Percentiles rank a stretch among this genome's conserved stretches.
phyloP scores from a whole-genome alignment of 1,139 yeast genomes.

The Blastobotrys arbuscula region DNA sequence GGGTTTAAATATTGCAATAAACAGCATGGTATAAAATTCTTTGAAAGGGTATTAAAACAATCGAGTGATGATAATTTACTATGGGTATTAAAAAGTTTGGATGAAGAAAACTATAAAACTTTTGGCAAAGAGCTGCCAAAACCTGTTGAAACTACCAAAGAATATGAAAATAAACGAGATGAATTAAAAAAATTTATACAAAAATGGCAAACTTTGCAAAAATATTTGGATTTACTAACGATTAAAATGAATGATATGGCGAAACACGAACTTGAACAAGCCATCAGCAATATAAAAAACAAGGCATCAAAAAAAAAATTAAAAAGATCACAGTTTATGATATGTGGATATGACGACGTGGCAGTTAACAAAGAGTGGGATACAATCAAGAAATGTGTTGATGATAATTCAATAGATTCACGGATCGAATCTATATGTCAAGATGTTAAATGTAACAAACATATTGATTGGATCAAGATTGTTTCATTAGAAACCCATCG shows the following conservation, averaged over 20 bases:
- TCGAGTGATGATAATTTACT: slow-evolving; percentile 18
- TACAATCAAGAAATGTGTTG: slow-evolving; percentile 8
- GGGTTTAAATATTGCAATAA: slow-evolving; percentile 67
- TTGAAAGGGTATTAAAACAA: slow-evolving; percentile 31
- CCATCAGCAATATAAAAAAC: slow-evolving; percentile 13
- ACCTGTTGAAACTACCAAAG: slow-evolving; percentile 23
- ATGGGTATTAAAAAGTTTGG: slow-evolving; percentile 37
- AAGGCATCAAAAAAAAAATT: background rate
- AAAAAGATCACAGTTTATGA: background rate
- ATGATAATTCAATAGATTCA: slow-evolving; percentile 11
- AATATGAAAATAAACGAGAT: slow-evolving; percentile 4
- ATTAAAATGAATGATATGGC: slow-evolving; percentile 2
- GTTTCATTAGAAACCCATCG: slow-evolving; percentile 39
- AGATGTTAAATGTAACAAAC: slow-evolving; percentile 60
- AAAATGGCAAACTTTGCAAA: slow-evolving; percentile 25
- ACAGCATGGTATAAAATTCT: slow-evolving; percentile 62
- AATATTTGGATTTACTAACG: slow-evolving; percentile 14
- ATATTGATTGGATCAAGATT: slow-evolving; percentile 61
- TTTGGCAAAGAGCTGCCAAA: background rate
- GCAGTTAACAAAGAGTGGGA: slow-evolving; percentile 26
- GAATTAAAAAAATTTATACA: background rate
- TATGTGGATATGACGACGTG: slow-evolving; percentile 40
- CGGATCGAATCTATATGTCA: slow-evolving; percentile 41
- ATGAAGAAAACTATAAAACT: slow-evolving; percentile 25
- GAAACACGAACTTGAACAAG: slow-evolving; percentile 19